Percentiles rank a stretch among this genome's conserved stretches.
Conservation (phyloP, 1,139 yeast genomes). For the Lodderomyces elongisporus region DNA sequence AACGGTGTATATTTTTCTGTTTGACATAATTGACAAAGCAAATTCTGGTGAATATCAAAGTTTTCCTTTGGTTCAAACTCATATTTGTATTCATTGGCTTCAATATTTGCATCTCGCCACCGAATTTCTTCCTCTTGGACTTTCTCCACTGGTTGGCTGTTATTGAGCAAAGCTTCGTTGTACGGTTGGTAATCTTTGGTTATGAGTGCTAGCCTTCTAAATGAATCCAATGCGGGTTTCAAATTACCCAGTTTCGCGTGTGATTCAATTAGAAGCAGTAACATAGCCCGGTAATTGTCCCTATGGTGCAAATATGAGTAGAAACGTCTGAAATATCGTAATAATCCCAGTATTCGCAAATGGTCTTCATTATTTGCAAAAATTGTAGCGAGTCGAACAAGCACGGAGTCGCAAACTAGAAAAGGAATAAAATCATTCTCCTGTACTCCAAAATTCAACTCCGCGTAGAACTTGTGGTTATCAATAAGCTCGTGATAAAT, state of each 20-base stretch:
- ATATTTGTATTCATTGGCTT: constrained; percentile 10
- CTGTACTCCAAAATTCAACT: constrained; percentile 15
- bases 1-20: constrained; percentile 23
- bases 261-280: constrained; percentile 29
- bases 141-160: neutral
- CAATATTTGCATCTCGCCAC: constrained; percentile 27
- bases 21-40: constrained; percentile 11
- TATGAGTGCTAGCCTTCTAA: constrained; percentile 17
- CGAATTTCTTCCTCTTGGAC: neutral
- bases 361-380: constrained; percentile 26
- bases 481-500: constrained; percentile 36
- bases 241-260: constrained; percentile 22
- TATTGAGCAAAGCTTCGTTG: neutral
- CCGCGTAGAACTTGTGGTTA: constrained; percentile 17
- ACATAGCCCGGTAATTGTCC: constrained; percentile 26
- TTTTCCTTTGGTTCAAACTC: neutral
- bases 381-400: constrained; percentile 25
- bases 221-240: constrained; percentile 21
- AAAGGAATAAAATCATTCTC: constrained; percentile 27
- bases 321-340: constrained; percentile 34
- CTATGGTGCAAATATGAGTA: constrained; percentile 24
- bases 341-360: constrained; percentile 25
- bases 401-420: constrained; percentile 22
- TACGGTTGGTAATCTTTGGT: neutral
- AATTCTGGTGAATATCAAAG: constrained; percentile 19